Conservation (phyloP, 2,329 filamentous ascomycete species). For the Dactylellina sp. region DNA sequence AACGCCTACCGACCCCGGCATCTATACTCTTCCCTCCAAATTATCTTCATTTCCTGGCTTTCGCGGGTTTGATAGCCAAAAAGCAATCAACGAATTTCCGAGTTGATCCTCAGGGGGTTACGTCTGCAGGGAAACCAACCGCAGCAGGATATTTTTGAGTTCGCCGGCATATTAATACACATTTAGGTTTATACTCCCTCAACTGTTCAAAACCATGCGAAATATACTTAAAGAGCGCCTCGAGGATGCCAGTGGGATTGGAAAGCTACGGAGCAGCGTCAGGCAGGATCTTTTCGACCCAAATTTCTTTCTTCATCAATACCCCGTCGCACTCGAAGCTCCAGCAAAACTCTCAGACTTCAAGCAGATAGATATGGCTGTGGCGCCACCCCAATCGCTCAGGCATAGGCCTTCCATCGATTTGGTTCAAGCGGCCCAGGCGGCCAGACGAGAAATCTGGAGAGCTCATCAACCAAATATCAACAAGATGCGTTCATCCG, state of each 20-base stretch:
- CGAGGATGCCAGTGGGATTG: constrained; percentile 48
- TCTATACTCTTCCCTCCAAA: constrained; percentile 24
- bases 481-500: constrained; percentile 39
- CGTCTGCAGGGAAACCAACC: not conserved
- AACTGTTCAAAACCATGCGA: constrained; percentile 57
- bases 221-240: constrained; percentile 56
- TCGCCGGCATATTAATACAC: constrained; percentile 11
- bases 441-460: constrained; percentile 49
- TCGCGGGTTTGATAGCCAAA: constrained; percentile 38
- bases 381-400: constrained; percentile 32
- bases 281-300: constrained; percentile 55
- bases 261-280: constrained; percentile 47
- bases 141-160: constrained; percentile 22
- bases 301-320: constrained; percentile 44
- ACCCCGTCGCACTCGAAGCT: constrained; percentile 40
- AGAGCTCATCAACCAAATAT: constrained; percentile 24
- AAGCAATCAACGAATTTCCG: constrained; percentile 14
- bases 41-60: constrained; percentile 53
- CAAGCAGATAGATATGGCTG: constrained; percentile 50
- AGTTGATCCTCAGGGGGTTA: constrained; percentile 38
- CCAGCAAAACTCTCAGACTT: constrained; percentile 39
- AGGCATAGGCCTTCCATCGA: constrained; percentile 52
- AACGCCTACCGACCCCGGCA: constrained; percentile 52
- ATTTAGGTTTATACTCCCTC: constrained; percentile 34
- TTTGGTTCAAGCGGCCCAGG: constrained; percentile 49